Conservation (phyloP, 495 filamentous ascomycete genomes). For the Geopyxis carbonaria region DNA sequence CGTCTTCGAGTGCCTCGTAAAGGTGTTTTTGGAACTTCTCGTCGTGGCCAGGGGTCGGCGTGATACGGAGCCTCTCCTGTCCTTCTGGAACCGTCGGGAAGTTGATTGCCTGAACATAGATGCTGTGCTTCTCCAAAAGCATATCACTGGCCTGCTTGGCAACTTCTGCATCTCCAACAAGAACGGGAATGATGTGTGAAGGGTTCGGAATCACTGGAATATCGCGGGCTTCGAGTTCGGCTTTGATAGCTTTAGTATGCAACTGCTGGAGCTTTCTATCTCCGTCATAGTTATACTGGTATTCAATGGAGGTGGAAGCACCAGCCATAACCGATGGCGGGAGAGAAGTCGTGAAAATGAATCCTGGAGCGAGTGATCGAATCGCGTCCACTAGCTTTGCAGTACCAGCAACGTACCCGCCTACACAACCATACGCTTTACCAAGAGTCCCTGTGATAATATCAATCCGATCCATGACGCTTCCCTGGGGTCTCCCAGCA, state of each 20-base stretch:
- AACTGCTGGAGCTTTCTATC: conserved; percentile 84
- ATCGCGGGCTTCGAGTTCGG: conserved; percentile 51
- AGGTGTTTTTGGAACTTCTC: conserved; percentile 67
- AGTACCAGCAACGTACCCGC: conserved; percentile 88
- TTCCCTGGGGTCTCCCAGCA: conserved; percentile 52
- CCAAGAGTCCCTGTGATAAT: conserved; percentile 97
- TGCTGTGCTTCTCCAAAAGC: conserved; percentile 67
- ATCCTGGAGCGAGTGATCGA: conserved; percentile 85
- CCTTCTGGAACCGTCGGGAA: conserved; percentile 95
- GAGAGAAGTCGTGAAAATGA: conserved; percentile 96
- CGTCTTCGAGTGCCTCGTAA: conserved; percentile 61
- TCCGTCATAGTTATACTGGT: conserved; percentile 61
- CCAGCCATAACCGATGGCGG: conserved; percentile 97
- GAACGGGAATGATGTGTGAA: conserved; percentile 81
- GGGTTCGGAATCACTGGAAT: conserved; percentile 99
- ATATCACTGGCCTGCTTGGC: conserved; percentile 80
- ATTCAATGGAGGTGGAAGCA: conserved; percentile 77
- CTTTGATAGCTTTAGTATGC: conserved; percentile 84
- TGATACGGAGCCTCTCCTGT: conserved; percentile 87
- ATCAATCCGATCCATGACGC: conserved; percentile 84
- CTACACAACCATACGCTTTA: conserved; percentile 94
- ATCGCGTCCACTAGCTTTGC: conserved; percentile 79
- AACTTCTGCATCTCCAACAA: conserved; percentile 84
- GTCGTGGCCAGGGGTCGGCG: conserved; percentile 82
- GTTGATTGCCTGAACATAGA: conserved; percentile 98